A percentile compares a stretch with the other conserved stretches of the same genome.
These are phyloP conservation scores for Penicillium italicum DNA, from an alignment of 2,329 filamentous ascomycete species.

Conservation along the genomic window DNA sequence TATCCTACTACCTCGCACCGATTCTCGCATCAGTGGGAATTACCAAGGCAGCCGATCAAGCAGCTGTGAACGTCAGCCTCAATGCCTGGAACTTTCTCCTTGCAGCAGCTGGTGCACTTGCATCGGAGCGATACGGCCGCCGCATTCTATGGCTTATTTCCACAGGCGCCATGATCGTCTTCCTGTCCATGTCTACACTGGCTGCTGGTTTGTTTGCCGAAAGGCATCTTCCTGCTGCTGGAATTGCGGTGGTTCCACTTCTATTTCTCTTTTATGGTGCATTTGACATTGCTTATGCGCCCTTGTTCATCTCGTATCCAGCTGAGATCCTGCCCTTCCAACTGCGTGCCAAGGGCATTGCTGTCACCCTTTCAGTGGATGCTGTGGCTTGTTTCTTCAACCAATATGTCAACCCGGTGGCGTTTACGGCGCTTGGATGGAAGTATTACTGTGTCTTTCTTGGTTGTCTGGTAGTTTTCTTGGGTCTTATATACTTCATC, in stretches of 20 bases:
- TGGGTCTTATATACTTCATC: constrained; percentile 40
- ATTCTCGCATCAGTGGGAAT: constrained; percentile 36
- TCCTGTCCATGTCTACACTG: constrained; percentile 22
- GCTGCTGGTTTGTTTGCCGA: constrained; percentile 24
- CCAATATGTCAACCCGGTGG: constrained; percentile 44
- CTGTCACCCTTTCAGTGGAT: constrained; percentile 27
- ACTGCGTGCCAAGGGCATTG: constrained; percentile 36
- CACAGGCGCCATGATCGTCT: constrained; percentile 22
- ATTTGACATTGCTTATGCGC: constrained; percentile 31
- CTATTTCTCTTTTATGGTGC: constrained; percentile 34
- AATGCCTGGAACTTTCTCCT: constrained; percentile 25
- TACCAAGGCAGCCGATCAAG: constrained; percentile 24
- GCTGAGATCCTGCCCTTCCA: constrained; percentile 36
- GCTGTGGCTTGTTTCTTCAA: constrained; percentile 37
- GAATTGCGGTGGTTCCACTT: constrained; percentile 34
- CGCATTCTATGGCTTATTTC: constrained; percentile 22
- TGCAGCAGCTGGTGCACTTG: constrained; percentile 17
- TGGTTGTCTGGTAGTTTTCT: constrained; percentile 32
- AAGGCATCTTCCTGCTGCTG: constrained; percentile 20
- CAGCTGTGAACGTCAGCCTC: constrained; percentile 25
- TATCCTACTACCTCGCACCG: constrained; percentile 37
- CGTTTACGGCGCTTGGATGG: constrained; percentile 39
- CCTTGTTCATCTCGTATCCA: constrained; percentile 29
- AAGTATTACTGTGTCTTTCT: constrained; percentile 44
- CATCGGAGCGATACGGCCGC: constrained; percentile 23